Evolutionary conservation across 495 filamentous ascomycete genomes (phyloP), one percentile per base, ranked within the genome.

Genomic region (Daldinia decipiens): DNA sequence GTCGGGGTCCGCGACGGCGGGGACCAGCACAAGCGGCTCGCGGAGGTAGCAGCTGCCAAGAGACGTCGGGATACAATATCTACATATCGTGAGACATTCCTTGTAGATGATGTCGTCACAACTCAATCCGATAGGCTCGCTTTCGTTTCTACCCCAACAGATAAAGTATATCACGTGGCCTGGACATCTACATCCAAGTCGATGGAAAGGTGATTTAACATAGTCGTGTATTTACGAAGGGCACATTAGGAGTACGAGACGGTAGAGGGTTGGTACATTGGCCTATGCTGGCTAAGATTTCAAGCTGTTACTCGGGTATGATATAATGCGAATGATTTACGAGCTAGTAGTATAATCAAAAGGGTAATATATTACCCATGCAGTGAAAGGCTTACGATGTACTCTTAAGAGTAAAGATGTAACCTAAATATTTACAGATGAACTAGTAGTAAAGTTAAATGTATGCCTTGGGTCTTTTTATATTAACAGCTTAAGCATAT

Each of bases 1-100:
- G 24, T 67, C 73, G 21, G 65, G 69, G 8, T 59, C 45, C 13
- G 62, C 67, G 17, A 59, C 59, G 24, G 70, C 67, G 34, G 52
- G 54, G 13, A 26, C 59, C 1, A 12, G 24, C 27, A 31, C 17
- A 32, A 36, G 40, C 50, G 19, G 47, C 12, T 54, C 62, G 39
- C 58, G 43, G 29, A 31, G 53, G 40, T 71, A 63, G 19, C 15
- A 31, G 26, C 5, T 7, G 40, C 40, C 6, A 52, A 29, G 50
- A 53, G 50, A 29, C 50, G 0, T 53, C 50, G 24, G 21, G 50
- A 31, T 53, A 53, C 31, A 21, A 4, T 17, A 26, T 11, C n/a
- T 36, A 24, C 21, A 24, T 24, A 53, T 17, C 26, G 9, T 8
- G 24, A 31, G 27, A 27, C 51, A 31, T 19, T 38, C 21, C n/a